Percentiles rank a stretch among this genome's conserved stretches.
These are phyloP conservation scores for Glomus cerebriforme DNA, from an alignment of 192 early-diverging fungal genomes.

Conservation along the genomic window DNA sequence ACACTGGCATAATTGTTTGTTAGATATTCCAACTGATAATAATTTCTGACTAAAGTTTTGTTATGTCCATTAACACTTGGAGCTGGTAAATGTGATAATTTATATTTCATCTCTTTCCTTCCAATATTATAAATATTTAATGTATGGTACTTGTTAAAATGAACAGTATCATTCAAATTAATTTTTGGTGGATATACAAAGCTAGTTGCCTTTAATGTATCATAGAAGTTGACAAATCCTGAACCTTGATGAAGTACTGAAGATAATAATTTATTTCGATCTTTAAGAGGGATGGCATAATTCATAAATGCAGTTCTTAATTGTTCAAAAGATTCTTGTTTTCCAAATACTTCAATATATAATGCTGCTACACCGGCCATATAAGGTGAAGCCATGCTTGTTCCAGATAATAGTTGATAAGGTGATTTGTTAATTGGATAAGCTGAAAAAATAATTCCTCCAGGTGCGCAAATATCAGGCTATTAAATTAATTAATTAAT, in stretches of 20 bases:
- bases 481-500: conserved; percentile 27
- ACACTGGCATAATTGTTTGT: too few relatives aligned
- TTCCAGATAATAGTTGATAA: conserved; percentile 47
- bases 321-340: neutral
- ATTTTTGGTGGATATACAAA: conserved; percentile 33
- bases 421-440: conserved; percentile 47
- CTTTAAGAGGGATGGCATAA: conserved; percentile 32
- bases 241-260: conserved; percentile 38
- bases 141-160: neutral
- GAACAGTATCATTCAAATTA: conserved; percentile 32
- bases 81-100: neutral
- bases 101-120: neutral
- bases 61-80: too few relatives aligned
- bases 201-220: conserved; percentile 29
- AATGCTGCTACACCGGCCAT: conserved; percentile 40
- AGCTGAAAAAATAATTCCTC: conserved; percentile 56
- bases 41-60: too few relatives aligned
- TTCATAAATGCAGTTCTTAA: conserved; percentile 35
- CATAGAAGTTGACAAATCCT: conserved; percentile 36
- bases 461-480: conserved; percentile 54
- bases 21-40: too few relatives aligned
- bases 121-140: neutral
- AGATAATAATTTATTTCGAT: conserved; percentile 9
- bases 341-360: conserved; percentile 28
- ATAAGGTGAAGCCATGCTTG: conserved; percentile 57